Conservation (phyloP, 306 rosid genomes). For the Inga laurina region DNA sequence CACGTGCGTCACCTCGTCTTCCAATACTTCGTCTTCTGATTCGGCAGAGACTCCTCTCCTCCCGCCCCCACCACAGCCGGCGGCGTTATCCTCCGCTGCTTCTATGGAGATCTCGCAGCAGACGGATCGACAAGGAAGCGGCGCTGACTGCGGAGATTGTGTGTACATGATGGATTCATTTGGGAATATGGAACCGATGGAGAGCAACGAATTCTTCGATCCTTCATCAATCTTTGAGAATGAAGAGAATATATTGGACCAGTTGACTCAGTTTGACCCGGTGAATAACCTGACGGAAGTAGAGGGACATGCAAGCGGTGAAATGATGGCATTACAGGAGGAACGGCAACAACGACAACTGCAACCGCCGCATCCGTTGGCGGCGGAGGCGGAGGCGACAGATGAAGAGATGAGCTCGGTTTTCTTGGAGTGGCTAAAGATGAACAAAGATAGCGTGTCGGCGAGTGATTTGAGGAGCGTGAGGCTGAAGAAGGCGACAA, state of each 20-base stretch:
- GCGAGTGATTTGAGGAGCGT: slow-evolving; percentile 69
- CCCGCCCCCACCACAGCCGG: neutral
- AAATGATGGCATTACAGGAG: neutral
- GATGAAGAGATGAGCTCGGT: slow-evolving; percentile 55
- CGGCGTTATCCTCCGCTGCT: slow-evolving; percentile 43
- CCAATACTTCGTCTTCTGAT: slow-evolving; percentile 41
- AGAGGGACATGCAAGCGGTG: neutral
- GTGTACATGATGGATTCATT: slow-evolving; percentile 55
- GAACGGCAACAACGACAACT: neutral
- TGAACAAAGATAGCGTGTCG: slow-evolving; percentile 60
- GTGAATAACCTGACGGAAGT: neutral
- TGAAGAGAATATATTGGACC: slow-evolving; percentile 20
- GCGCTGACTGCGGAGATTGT: slow-evolving; percentile 22
- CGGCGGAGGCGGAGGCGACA: neutral
- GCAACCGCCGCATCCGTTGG: neutral
- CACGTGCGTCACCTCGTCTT: slow-evolving; percentile 33
- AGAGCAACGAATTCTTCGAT: slow-evolving; percentile 45
- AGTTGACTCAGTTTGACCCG: neutral
- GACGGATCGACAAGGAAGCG: neutral
- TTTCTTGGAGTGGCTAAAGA: slow-evolving; percentile 69
- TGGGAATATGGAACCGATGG: slow-evolving; percentile 57
- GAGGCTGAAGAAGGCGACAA: slow-evolving; percentile 57
- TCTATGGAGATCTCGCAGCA: slow-evolving; percentile 52
- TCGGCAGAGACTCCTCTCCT: slow-evolving; percentile 35
- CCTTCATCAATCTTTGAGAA: slow-evolving; percentile 50